Evolutionary conservation across 129 eudicot species (phyloP), one percentile per base, ranked within the genome.

Genomic region (Artemisia tridentata): DNA sequence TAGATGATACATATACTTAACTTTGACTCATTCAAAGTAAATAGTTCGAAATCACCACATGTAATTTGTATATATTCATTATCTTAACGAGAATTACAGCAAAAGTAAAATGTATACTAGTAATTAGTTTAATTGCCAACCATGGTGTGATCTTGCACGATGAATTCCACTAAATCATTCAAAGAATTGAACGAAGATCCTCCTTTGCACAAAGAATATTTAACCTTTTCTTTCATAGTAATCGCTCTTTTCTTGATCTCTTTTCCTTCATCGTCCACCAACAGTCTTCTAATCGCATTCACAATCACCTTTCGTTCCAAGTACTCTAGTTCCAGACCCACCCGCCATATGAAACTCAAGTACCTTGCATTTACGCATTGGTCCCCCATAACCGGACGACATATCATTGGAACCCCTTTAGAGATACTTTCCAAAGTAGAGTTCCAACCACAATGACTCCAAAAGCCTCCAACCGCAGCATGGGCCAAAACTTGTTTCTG

Each of bases 401-500:
- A 86, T 46, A 86, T 55, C 78, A 80, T 60, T 4, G 91, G 88
- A 52, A 86, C 83, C 61, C 87, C 87, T 66, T 73, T 85, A 3
- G 65, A 70, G 19, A 82, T 72, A 56, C 84, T 85, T 41, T 85
- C 85, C 54, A 85, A 59, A 2, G 83, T 85, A 9, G 90, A 85
- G 38, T 85, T 86, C 88, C 85, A 86, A 54, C 88, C 91, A 63
- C 88, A 77, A 48, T 86, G 91, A 67, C 85, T 86, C 88, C 78
- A 78, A 72, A 83, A 86, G 11, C 82, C 84, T 29, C 84, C 91
- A 45, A 83, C 80, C 5, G 91, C 77, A 34, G 12, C 49, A 80
- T 83, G 88, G 10, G 91, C 83, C 55, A 86, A 51, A 7, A 83
- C 91, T 34, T 83, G 69, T 54, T 64, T 75, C 19, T 83, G 91